Conservation (phyloP, 1,284 basidiomycete genomes). For the Marasmius sp. region DNA sequence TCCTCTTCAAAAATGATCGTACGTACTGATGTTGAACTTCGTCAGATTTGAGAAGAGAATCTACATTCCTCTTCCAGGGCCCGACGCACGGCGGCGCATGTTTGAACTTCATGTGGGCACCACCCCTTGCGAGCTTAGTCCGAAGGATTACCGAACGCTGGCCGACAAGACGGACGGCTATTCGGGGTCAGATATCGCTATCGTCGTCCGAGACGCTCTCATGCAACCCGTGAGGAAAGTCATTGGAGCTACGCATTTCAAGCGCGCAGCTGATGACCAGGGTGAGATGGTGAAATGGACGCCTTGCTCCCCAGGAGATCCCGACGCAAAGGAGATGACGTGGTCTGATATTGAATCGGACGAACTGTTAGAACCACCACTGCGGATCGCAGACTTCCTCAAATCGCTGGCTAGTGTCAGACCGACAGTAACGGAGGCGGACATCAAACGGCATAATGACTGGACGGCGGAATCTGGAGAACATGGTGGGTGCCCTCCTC, state of each 20-base stretch:
- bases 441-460: constrained; percentile 88
- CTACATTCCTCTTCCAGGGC: constrained; percentile 95
- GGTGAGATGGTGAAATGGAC: constrained; percentile 63
- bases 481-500: background rate
- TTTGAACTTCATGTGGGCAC: constrained; percentile 95
- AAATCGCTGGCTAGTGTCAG: constrained; percentile 80
- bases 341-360: constrained; percentile 95
- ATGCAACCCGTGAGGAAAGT: constrained; percentile 99
- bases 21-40: background rate
- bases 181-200: constrained; percentile 94
- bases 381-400: constrained; percentile 83
- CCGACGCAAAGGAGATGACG: constrained; percentile 82
- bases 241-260: constrained; percentile 94
- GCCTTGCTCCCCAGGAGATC: constrained; percentile 94
- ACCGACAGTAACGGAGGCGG: constrained; percentile 88
- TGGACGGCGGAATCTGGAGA: constrained; percentile 87
- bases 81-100: constrained; percentile 92
- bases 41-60: constrained; percentile 93
- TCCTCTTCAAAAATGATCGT: background rate
- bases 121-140: constrained; percentile 84
- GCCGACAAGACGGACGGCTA: constrained; percentile 92
- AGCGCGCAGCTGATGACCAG: constrained; percentile 46
- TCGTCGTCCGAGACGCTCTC: constrained; percentile 93
- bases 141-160: constrained; percentile 80
- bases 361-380: constrained; percentile 84